Conservation (phyloP, 2,329 filamentous ascomycete species). For the Sporothrix pallida region DNA sequence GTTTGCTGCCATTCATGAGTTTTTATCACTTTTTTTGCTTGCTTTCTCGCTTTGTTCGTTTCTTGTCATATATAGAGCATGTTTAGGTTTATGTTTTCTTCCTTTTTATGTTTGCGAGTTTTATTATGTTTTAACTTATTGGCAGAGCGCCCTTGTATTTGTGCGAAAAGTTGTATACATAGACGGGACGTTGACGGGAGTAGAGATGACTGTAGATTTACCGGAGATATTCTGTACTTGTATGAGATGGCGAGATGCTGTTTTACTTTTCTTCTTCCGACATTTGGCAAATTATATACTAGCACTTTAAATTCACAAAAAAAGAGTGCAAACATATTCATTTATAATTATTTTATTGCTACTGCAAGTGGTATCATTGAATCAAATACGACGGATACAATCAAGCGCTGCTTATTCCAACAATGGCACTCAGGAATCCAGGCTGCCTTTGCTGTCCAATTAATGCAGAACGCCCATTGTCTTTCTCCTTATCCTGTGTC, state of each 20-base stretch:
- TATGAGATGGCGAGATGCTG: not conserved
- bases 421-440: not conserved
- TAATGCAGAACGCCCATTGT: not conserved
- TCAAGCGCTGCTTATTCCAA: not conserved
- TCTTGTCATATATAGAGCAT: not conserved
- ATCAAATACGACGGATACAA: not conserved
- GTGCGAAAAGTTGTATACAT: not conserved
- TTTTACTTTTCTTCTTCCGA: not conserved
- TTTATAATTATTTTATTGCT: not conserved
- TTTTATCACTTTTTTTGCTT: not conserved
- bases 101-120: not conserved
- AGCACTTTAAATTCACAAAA: not conserved
- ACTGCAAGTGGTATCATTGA: conserved; percentile 25
- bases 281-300: not conserved
- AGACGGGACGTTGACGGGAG: not conserved
- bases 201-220: not conserved
- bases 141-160: not conserved
- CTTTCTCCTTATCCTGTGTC: too few species aligned
- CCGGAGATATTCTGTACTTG: not conserved
- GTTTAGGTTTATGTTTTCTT: not conserved
- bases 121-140: not conserved
- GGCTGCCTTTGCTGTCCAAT: not conserved
- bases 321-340: not conserved
- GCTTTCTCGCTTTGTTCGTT: not conserved
- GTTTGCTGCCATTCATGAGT: not conserved